A percentile compares a stretch with the other conserved stretches of the same genome.
phyloP scores from a whole-genome alignment of 768 basidiomycete species.

The Tephrocybe rancida region DNA sequence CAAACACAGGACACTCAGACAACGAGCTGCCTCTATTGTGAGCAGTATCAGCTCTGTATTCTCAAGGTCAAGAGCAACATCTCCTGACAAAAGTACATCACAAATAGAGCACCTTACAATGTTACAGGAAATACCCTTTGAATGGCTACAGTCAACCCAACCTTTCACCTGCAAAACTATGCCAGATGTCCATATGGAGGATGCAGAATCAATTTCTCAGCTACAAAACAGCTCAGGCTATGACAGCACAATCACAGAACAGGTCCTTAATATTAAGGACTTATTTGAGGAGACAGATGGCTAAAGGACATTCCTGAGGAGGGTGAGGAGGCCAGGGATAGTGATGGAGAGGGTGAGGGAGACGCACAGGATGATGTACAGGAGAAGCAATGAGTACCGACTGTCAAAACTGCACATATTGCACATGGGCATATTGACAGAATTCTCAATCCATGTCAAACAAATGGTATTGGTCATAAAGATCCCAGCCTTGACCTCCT shows the following conservation, averaged over 20 bases:
- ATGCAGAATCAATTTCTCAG: too few relatives aligned
- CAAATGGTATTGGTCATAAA: conserved; percentile 2
- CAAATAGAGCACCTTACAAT: background rate
- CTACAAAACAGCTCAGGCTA: too few relatives aligned
- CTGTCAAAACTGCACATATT: conserved; percentile 1
- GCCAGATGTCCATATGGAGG: too few relatives aligned
- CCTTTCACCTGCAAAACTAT: background rate
- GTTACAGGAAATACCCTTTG: background rate
- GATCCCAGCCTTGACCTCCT: conserved; percentile 9
- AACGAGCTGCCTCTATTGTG: background rate
- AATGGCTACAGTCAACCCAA: background rate
- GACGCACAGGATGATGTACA: conserved; percentile 5
- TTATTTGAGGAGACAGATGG: too few relatives aligned
- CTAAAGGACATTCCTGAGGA: background rate
- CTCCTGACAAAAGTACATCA: background rate
- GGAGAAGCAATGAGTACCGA: conserved; percentile 1
- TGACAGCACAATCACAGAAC: too few relatives aligned
- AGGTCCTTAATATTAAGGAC: too few relatives aligned
- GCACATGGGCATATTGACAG: background rate
- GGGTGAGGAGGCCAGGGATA: conserved; percentile 2
- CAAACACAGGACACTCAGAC: background rate
- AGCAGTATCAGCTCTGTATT: background rate
- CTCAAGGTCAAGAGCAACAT: background rate
- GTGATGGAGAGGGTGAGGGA: conserved; percentile 3
- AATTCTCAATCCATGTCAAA: background rate